Base-by-base conservation (phyloP, 2,329 filamentous ascomycete species). In the Fusarium anguioides region DNA sequence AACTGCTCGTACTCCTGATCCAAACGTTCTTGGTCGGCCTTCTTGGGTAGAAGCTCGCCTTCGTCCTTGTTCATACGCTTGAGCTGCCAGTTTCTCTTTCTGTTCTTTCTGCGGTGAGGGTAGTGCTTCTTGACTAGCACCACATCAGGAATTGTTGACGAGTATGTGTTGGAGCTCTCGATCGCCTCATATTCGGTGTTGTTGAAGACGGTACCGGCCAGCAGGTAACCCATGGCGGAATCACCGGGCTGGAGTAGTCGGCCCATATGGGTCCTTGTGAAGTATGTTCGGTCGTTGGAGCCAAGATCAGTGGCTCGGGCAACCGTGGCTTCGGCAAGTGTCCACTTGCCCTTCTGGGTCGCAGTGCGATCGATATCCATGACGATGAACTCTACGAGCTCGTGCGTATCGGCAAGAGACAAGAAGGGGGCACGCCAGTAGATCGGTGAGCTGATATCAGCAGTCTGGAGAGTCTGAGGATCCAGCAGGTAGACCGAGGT, bases 61-160 rank as follows among this genome's bases (percentile, higher is more conserved):
- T 97, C 93, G 66, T 98, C 94, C 80, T 89, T 91, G 69, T 86
- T 86, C 92, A 99, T 95, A 75, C 96, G 93, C 87, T 92, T 96
- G 78, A 99, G 88, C 78, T 91, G 92, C 96, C 96, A 99, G 84
- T 92, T 92, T 71, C 96, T 89, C 79, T 85, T 86, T 83, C 89
- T 90, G 74, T 81, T 81, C 87, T 95, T 97, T 83, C 91, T 90
- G 80, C 91, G 91, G 72, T 92, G 89, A 61, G 91, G 89, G 81
- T 96, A 99, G 85, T 93, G 90, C 80, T 99, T 99, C 93, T 97
- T 98, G 78, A 99, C 93, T 5, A 99, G 86, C 8, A 99, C 82
- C 0, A 98, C 96, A 74, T 99, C 96, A 0, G 96, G 96, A 55
- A 99, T 92, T 5, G 86, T 89, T 5, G 89, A 90, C 4, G 87